Evolutionary conservation across 805 yeast genomes (phyloP).

Genomic region (Ogataea siamensis): DNA sequence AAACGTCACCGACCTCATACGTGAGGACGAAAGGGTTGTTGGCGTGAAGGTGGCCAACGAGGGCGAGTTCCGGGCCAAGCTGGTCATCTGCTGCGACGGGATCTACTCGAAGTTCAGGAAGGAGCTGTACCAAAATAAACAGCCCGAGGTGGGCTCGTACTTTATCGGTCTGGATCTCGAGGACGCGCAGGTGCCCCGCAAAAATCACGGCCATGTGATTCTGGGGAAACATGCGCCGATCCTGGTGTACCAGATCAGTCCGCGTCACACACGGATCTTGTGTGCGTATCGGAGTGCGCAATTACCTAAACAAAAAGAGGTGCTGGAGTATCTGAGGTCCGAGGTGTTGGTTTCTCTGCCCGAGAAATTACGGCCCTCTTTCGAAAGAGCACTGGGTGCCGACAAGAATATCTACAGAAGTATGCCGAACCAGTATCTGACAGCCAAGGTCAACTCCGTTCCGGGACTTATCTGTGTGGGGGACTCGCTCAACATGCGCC

Average conservation of each 20-base stretch:
- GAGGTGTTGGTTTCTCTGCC: slow-evolving; percentile 74
- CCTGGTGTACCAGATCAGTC: slow-evolving; percentile 81
- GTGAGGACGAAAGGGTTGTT: slow-evolving; percentile 53
- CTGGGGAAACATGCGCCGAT: slow-evolving; percentile 86
- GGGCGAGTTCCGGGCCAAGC: slow-evolving; percentile 50
- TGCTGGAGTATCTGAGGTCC: slow-evolving; percentile 55
- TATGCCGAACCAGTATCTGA: slow-evolving; percentile 92
- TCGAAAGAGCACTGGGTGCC: slow-evolving; percentile 54
- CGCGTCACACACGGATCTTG: slow-evolving; percentile 78
- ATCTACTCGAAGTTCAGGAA: slow-evolving; percentile 90
- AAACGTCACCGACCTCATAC: slow-evolving; percentile 66
- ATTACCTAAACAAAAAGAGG: slow-evolving; percentile 62
- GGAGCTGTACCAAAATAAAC: slow-evolving; percentile 56
- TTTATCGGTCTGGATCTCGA: slow-evolving; percentile 80
- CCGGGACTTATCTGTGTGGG: slow-evolving; percentile 84
- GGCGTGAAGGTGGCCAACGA: slow-evolving; percentile 67
- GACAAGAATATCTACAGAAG: slow-evolving; percentile 57
- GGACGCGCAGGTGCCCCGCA: slow-evolving; percentile 72
- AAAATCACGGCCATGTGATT: slow-evolving; percentile 84
- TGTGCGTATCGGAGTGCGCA: slow-evolving; percentile 79
- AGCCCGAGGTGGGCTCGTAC: slow-evolving; percentile 73
- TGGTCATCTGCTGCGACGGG: slow-evolving; percentile 87
- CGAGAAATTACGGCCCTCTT: slow-evolving; percentile 58
- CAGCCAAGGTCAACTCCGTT: slow-evolving; percentile 68
- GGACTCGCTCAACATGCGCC: slow-evolving; percentile 96